Conservation (phyloP, 768 basidiomycete species). For the Tulasnella sp. region DNA sequence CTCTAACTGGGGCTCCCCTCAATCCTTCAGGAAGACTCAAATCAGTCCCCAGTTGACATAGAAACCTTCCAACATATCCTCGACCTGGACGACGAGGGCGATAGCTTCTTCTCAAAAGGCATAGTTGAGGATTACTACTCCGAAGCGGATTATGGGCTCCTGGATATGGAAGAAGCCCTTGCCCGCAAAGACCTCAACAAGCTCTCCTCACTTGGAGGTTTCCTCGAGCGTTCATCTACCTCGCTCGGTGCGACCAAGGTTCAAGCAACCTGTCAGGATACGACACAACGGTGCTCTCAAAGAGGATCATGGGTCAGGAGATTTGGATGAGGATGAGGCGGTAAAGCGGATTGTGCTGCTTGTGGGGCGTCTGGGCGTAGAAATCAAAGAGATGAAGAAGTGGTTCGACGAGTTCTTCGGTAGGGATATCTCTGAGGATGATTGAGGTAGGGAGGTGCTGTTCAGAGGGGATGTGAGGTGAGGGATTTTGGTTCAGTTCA, state of each 20-base stretch:
- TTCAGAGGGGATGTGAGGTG: too few relatives aligned
- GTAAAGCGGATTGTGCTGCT: constrained; percentile 46
- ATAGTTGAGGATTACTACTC: constrained; percentile 75
- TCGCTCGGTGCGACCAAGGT: constrained; percentile 79
- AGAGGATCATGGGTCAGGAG: constrained; percentile 31
- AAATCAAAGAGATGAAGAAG: constrained; percentile 56
- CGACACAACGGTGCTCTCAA: constrained; percentile 71
- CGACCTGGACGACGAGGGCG: constrained; percentile 88
- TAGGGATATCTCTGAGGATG: too few relatives aligned
- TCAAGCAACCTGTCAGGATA: constrained; percentile 78
- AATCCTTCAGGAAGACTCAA: background rate
- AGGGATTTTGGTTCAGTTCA: too few relatives aligned
- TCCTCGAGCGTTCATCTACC: constrained; percentile 93
- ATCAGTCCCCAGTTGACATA: constrained; percentile 47
- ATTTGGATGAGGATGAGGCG: constrained; percentile 42
- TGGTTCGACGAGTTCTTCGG: constrained; percentile 50
- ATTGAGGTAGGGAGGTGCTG: too few relatives aligned
- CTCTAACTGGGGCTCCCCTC: background rate
- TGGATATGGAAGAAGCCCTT: constrained; percentile 62
- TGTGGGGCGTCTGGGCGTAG: constrained; percentile 48
- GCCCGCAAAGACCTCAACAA: constrained; percentile 45
- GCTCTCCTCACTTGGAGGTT: constrained; percentile 80
- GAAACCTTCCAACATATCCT: constrained; percentile 77
- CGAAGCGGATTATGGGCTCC: constrained; percentile 72
- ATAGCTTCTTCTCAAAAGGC: constrained; percentile 57